A percentile compares a stretch with the other conserved stretches of the same genome.
phyloP scores from a whole-genome alignment of 768 basidiomycete species.

The Trametes gibbosa region DNA sequence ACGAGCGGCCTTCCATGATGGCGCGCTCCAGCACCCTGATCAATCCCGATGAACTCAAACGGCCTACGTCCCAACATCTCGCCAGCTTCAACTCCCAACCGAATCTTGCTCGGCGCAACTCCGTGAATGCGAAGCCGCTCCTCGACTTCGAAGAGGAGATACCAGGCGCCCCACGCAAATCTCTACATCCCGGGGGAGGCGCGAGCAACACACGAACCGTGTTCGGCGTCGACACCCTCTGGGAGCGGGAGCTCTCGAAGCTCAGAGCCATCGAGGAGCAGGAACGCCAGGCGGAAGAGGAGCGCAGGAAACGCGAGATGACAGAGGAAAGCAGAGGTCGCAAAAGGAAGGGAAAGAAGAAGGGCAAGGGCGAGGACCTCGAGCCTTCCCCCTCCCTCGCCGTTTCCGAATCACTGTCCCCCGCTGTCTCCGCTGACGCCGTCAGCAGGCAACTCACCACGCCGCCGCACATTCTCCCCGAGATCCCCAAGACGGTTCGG shows the following conservation, averaged over 20 bases:
- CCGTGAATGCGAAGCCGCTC: conserved; percentile 59
- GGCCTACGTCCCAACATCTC: conserved; percentile 46
- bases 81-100: conserved; percentile 43
- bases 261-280: conserved; percentile 70
- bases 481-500: conserved; percentile 34
- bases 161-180: conserved; percentile 32
- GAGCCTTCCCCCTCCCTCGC: conserved; percentile 12
- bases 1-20: conserved; percentile 93
- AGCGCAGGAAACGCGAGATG: conserved; percentile 43
- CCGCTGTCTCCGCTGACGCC: neutral
- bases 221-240: conserved; percentile 90
- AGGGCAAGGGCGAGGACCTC: conserved; percentile 48
- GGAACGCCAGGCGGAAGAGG: conserved; percentile 60
- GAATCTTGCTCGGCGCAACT: conserved; percentile 45
- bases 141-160: conserved; percentile 59
- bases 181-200: conserved; percentile 30
- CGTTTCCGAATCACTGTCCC: conserved; percentile 10
- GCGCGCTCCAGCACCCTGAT: conserved; percentile 73
- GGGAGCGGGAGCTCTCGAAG: conserved; percentile 86
- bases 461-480: conserved; percentile 32
- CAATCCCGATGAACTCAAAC: conserved; percentile 60
- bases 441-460: conserved; percentile 11
- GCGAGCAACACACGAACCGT: conserved; percentile 61
- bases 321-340: conserved; percentile 39
- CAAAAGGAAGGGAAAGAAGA: conserved; percentile 42